These are phyloP conservation scores for Grammothele lineata DNA, from an alignment of 768 basidiomycete species.

Conservation along the genomic window DNA sequence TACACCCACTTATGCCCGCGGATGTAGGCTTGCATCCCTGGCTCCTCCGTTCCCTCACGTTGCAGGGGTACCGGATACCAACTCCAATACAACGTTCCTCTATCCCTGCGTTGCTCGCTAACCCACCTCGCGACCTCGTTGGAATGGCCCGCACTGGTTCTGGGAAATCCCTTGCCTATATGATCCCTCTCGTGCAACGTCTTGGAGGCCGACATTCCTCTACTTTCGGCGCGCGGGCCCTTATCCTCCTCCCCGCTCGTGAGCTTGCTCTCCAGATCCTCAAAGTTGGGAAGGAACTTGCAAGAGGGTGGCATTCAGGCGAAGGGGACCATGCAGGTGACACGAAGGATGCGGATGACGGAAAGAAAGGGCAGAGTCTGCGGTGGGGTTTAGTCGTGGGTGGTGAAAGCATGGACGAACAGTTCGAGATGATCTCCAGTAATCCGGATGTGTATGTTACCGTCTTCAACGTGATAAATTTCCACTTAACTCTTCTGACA, in stretches of 20 bases:
- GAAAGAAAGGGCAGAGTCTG: constrained; percentile 55
- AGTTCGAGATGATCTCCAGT: constrained; percentile 91
- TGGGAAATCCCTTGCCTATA: constrained; percentile 94
- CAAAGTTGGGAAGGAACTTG: constrained; percentile 93
- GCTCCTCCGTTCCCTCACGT: constrained; percentile 76
- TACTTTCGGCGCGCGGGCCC: constrained; percentile 77
- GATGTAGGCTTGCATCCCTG: constrained; percentile 80
- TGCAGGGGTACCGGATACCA: constrained; percentile 92
- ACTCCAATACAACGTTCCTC: constrained; percentile 94
- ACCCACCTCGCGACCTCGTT: constrained; percentile 88
- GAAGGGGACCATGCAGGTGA: constrained; percentile 70
- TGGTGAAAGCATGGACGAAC: constrained; percentile 92
- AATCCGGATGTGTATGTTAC: constrained; percentile 90
- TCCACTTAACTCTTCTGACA: constrained; percentile 28
- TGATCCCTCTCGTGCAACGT: constrained; percentile 87
- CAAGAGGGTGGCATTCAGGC: constrained; percentile 68
- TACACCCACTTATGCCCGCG: constrained; percentile 1
- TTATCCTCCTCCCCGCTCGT: constrained; percentile 88
- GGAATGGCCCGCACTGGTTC: constrained; percentile 99
- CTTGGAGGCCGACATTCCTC: constrained; percentile 78
- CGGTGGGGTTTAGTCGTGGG: constrained; percentile 96
- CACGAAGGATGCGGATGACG: constrained; percentile 42
- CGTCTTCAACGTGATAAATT: neutral
- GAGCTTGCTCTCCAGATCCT: constrained; percentile 93
- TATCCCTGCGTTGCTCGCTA: constrained; percentile 79